Percentiles rank a stretch among this genome's conserved stretches.
These are phyloP conservation scores for Hypoxylon sp. DNA, from an alignment of 2,329 filamentous ascomycete species.

Conservation along the genomic window DNA sequence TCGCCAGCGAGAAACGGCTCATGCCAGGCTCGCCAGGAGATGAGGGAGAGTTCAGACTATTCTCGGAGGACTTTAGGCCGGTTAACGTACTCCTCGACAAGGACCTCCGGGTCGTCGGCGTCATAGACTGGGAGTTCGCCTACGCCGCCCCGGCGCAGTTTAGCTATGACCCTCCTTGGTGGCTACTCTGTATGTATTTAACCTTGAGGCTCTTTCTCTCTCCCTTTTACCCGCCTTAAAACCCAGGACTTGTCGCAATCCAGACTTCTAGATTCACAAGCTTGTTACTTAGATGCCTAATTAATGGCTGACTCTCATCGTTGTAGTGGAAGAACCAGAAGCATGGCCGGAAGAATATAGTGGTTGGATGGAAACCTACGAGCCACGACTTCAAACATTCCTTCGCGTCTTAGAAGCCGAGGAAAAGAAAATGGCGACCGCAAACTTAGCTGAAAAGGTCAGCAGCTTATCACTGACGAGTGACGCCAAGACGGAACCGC, in stretches of 20 bases:
- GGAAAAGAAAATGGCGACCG: conserved; percentile 46
- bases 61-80: conserved; percentile 26
- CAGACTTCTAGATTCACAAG: too few species aligned
- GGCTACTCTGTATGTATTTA: conserved; percentile 54
- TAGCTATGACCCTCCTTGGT: conserved; percentile 54
- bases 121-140: conserved; percentile 59
- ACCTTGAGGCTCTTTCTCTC: too few species aligned
- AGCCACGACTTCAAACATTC: conserved; percentile 51
- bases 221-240: too few species aligned
- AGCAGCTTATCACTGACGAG: background rate
- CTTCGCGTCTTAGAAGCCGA: conserved; percentile 51
- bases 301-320: too few species aligned
- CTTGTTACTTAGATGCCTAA: too few species aligned
- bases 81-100: conserved; percentile 41
- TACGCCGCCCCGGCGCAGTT: conserved; percentile 54
- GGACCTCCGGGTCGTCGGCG: conserved; percentile 47
- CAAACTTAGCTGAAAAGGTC: background rate
- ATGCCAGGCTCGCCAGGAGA: background rate
- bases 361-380: conserved; percentile 52
- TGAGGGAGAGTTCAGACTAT: conserved; percentile 44
- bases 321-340: conserved; percentile 50
- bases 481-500: background rate
- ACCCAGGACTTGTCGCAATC: too few species aligned
- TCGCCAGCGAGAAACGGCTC: conserved; percentile 44
- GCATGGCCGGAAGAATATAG: conserved; percentile 50